These are phyloP conservation scores for Sordariomycetes sp. DNA, from an alignment of 2,329 filamentous ascomycete genomes.

Conservation along the genomic window DNA sequence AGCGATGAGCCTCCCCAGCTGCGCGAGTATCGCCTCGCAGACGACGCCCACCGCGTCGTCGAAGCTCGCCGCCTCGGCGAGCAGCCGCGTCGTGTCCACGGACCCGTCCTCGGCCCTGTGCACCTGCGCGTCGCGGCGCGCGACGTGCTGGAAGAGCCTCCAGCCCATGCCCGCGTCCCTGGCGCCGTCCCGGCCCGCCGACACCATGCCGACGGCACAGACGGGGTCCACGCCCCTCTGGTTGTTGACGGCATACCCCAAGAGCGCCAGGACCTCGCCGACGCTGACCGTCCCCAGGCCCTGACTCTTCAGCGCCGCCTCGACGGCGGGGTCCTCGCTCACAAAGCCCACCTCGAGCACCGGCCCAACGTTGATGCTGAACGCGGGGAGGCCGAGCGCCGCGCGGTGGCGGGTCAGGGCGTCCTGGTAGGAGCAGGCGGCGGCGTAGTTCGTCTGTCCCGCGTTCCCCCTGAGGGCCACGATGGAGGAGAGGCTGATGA, in stretches of 20 bases:
- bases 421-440: conserved; percentile 18
- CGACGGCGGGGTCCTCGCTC: background rate
- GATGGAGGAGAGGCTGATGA: conserved; percentile 21
- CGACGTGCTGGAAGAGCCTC: background rate
- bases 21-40: background rate
- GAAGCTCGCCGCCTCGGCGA: background rate
- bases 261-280: background rate
- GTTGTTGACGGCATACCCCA: background rate
- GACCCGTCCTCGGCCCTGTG: background rate
- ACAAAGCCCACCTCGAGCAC: background rate
- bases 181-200: no score
- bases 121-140: background rate
- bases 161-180: background rate
- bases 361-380: conserved; percentile 12
- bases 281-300: background rate
- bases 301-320: background rate
- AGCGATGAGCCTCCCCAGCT: background rate
- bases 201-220: background rate
- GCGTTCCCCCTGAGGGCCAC: conserved; percentile 17
- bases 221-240: background rate
- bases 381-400: conserved; percentile 5
- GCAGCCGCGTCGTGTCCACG: background rate
- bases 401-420: conserved; percentile 11
- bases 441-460: conserved; percentile 25
- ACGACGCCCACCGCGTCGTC: background rate